A percentile compares a stretch with the other conserved stretches of the same genome.
phyloP scores from a whole-genome alignment of 306 rosid genomes.

The Luffa aegyptiaca region DNA sequence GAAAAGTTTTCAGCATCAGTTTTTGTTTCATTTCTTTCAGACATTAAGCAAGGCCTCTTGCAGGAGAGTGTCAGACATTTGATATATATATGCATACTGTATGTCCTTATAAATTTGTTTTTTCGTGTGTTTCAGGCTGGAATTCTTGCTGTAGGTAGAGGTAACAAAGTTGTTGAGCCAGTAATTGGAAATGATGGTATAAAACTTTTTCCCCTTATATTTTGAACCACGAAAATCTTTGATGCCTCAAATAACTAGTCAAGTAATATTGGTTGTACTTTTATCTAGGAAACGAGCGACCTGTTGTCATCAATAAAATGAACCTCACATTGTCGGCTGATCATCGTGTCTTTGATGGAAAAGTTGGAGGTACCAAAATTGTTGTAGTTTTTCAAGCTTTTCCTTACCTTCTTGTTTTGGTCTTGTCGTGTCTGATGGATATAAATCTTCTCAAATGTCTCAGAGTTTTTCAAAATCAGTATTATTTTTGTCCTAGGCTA shows the following conservation, averaged over 20 bases:
- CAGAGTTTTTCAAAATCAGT: background rate
- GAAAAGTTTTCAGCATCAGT: background rate
- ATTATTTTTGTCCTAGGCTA: background rate
- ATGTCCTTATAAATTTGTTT: background rate
- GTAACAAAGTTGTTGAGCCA: conserved; percentile 82
- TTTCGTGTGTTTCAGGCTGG: conserved; percentile 62
- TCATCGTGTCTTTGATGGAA: conserved; percentile 87
- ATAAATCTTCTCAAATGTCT: background rate
- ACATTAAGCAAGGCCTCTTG: background rate
- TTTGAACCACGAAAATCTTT: background rate
- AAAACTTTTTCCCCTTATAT: conserved; percentile 13
- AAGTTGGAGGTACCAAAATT: conserved; percentile 74
- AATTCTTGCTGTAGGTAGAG: conserved; percentile 96
- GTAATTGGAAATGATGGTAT: conserved; percentile 72
- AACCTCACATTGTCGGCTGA: conserved; percentile 82
- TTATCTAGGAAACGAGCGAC: conserved; percentile 67
- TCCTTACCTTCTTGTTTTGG: background rate
- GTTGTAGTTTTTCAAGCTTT: background rate
- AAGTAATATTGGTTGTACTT: conserved; percentile 1
- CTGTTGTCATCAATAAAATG: conserved; percentile 61
- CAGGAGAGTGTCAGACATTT: background rate
- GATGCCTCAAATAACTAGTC: background rate
- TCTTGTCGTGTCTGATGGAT: background rate
- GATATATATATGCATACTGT: background rate
- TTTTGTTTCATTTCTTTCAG: background rate